Conservation (phyloP, 1,284 basidiomycete species). For the Trichosporon ovoides region DNA sequence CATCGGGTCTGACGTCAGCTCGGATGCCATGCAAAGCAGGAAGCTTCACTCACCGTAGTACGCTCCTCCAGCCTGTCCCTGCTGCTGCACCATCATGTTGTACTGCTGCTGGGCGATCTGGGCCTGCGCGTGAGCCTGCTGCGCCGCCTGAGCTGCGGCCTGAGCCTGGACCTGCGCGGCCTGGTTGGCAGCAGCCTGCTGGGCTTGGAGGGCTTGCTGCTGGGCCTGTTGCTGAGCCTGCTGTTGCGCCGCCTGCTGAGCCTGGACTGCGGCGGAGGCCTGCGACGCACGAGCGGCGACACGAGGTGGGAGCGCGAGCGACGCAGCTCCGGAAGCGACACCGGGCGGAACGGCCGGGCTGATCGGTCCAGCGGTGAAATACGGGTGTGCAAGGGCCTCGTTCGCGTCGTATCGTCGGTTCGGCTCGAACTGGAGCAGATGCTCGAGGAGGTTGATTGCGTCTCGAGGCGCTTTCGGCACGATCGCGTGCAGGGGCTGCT, state of each 20-base stretch:
- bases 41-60: conserved; percentile 36
- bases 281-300: conserved; percentile 41
- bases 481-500: conserved; percentile 81
- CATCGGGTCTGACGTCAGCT: conserved; percentile 21
- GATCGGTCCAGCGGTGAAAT: conserved; percentile 61
- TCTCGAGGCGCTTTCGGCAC: conserved; percentile 88
- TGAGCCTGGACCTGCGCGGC: conserved; percentile 49
- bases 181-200: conserved; percentile 43
- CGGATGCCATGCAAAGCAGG: accelerated
- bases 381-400: conserved; percentile 86
- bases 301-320: conserved; percentile 38
- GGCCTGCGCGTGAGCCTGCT: conserved; percentile 43
- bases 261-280: conserved; percentile 41
- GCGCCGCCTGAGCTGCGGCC: conserved; percentile 39
- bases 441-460: conserved; percentile 90
- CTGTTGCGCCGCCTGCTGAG: conserved; percentile 29
- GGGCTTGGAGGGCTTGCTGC: conserved; percentile 50
- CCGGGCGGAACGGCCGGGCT: conserved; percentile 37
- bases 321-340: conserved; percentile 30
- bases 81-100: conserved; percentile 21
- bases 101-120: conserved; percentile 37
- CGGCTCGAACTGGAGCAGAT: conserved; percentile 94
- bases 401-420: conserved; percentile 85
- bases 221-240: conserved; percentile 19
- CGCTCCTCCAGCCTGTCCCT: conserved; percentile 18